Base-by-base conservation (phyloP, 2,329 filamentous ascomycete genomes). In the Sclerotiophoma versabilis region DNA sequence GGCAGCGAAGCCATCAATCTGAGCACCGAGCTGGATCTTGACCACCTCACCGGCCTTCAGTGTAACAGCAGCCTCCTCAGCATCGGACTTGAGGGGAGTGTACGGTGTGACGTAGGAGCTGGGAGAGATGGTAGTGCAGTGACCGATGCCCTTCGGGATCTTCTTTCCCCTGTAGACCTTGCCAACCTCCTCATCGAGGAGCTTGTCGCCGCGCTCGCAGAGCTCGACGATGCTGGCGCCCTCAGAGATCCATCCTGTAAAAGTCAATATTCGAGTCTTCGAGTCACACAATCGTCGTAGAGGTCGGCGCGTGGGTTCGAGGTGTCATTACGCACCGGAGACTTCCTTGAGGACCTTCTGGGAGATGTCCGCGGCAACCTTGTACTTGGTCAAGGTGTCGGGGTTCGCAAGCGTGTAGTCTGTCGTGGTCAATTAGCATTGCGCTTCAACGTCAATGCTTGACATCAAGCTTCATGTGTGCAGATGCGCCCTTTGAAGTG, bases 161-260 rank as follows among this genome's bases (percentile, higher is more conserved):
- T 97, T 98, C 85, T 98, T 98, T 79, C 93, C 93, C 77, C 96
- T 93, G 86, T 95, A 99, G 72, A 99, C 93, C 84, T 98, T 98
- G 74, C 85, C 79, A 50, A 96, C 84, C 80, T 98, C 95, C 73
- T 96, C 93, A 63, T 95, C 92, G 62, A 99, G 84, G 58, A 99
- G 84, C 84, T 93, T 89, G 81, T 99, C 95, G 67, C 95, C 95
- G 82, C 93, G 88, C 83, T 96, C 89, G 82, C 95, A 99, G 78
- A 99, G 86, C 69, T 92, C 88, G 69, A 98, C 85, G 71, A 98
- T 92, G 84, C 96, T 97, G 78, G 89, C 90, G 68, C 92, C 93
- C 61, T 93, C 89, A 58, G 90, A 83, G 75, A 91, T 85, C 81
- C 83, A 84, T 80, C 81, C 84, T 86, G 68, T 43, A 52, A 42